These are phyloP conservation scores for Arachis monticola DNA, from an alignment of 331 rosid genomes.

Conservation along the genomic window DNA sequence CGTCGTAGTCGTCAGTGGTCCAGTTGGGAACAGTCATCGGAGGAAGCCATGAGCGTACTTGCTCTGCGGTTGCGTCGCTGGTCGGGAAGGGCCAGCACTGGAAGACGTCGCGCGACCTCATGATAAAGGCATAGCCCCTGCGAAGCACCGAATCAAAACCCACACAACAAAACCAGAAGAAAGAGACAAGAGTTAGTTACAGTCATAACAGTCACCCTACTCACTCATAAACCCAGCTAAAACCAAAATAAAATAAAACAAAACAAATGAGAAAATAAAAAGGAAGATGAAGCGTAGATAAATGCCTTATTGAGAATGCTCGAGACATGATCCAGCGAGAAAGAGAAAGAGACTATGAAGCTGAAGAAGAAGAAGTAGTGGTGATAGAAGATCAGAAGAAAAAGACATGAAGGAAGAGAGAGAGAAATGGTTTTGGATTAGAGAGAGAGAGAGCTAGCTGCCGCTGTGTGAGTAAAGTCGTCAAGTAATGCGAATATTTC, in stretches of 20 bases:
- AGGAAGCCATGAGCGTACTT: slow-evolving; percentile 54
- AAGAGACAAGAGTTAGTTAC: slow-evolving; percentile 16
- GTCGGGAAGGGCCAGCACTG: slow-evolving; percentile 69
- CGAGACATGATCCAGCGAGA: slow-evolving; percentile 44
- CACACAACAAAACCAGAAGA: neutral
- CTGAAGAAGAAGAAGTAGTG: neutral
- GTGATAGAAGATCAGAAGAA: neutral
- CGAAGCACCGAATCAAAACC: slow-evolving; percentile 1
- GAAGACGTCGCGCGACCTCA: slow-evolving; percentile 59
- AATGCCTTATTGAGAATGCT: slow-evolving; percentile 73
- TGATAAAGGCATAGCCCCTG: slow-evolving; percentile 71
- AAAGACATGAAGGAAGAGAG: slow-evolving; percentile 3
- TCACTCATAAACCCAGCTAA: neutral
- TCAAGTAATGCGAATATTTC: slow-evolving; percentile 2
- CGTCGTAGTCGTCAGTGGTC: slow-evolving; percentile 48
- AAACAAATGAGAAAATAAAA: neutral
- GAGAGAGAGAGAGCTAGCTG: neutral
- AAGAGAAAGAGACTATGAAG: neutral
- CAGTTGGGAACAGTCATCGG: slow-evolving; percentile 59
- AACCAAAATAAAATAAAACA: neutral
- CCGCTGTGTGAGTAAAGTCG: neutral
- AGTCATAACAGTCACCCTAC: neutral
- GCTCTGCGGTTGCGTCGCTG: slow-evolving; percentile 33
- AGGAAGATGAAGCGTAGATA: neutral
- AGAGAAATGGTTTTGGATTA: neutral